Evolutionary conservation across 495 filamentous ascomycete species (phyloP).

Genomic region (Neurospora sp.): DNA sequence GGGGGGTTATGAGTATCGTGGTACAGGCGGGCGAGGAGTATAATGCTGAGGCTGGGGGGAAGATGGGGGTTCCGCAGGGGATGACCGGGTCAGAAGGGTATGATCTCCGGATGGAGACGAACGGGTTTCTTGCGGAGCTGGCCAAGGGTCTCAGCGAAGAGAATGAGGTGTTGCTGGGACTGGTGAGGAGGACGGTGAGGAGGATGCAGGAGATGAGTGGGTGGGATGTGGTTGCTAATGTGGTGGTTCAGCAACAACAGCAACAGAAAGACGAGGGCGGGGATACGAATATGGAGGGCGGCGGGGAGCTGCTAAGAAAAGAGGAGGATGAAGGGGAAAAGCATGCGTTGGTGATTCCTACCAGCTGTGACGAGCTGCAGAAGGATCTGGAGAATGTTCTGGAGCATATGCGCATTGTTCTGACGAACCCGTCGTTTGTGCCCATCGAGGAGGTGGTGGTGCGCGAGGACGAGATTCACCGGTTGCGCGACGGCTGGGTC

Average conservation of each 20-base stretch:
- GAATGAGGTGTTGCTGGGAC: conserved; percentile 71
- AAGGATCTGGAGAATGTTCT: conserved; percentile 63
- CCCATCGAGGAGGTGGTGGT: conserved; percentile 88
- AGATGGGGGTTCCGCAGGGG: conserved; percentile 26
- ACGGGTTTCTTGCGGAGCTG: conserved; percentile 81
- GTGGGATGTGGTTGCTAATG: conserved; percentile 32
- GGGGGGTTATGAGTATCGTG: conserved; percentile 42
- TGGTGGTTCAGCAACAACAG: conserved; percentile 5
- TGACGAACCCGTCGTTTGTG: conserved; percentile 94
- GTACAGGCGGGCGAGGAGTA: conserved; percentile 20
- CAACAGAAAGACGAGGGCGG: conserved; percentile 15
- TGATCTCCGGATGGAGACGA: conserved; percentile 75
- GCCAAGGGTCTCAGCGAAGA: conserved; percentile 86
- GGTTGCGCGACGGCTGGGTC: conserved; percentile 75
- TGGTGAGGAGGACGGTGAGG: conserved; percentile 60
- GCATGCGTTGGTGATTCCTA: conserved; percentile 37
- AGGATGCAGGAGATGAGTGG: conserved; percentile 70
- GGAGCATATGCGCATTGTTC: conserved; percentile 65
- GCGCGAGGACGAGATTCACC: conserved; percentile 78
- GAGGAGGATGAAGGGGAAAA: conserved; percentile 18
- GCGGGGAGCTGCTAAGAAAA: background rate
- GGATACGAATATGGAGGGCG: conserved; percentile 29
- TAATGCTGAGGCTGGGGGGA: background rate
- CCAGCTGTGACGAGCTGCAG: conserved; percentile 64
- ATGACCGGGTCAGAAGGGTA: conserved; percentile 49